Evolutionary conservation across 768 basidiomycete species (phyloP).

Genomic region (Gloeopeniophorella convolvens): DNA sequence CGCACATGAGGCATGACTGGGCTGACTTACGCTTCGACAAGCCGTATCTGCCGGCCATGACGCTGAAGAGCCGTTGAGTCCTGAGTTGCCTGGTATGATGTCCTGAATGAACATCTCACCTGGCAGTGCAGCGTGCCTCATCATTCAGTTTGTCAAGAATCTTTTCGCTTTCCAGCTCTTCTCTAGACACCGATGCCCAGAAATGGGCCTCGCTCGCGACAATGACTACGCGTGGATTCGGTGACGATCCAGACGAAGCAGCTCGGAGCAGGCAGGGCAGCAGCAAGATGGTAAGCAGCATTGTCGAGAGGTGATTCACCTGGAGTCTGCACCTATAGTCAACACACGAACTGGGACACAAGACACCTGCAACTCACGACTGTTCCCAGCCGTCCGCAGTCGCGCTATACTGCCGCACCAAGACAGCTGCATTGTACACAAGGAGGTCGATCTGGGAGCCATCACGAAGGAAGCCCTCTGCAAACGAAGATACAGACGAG

Average conservation of each 20-base stretch:
- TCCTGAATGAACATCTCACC: conserved; percentile 1
- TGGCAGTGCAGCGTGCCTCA: conserved; percentile 5
- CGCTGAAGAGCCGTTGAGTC: background rate
- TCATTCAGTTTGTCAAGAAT: conserved; percentile 6
- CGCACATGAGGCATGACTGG: background rate
- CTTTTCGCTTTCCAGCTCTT: conserved; percentile 4
- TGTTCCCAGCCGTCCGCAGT: no score
- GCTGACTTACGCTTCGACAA: conserved; percentile 14
- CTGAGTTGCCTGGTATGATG: background rate
- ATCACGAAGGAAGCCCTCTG: no score
- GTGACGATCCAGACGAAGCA: conserved; percentile 7
- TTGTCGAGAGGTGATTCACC: conserved; percentile 30
- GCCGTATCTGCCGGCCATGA: conserved; percentile 5
- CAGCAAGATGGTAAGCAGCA: conserved; percentile 9
- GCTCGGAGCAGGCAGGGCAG: conserved; percentile 13
- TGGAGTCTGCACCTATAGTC: conserved; percentile 33
- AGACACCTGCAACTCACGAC: conserved; percentile 17
- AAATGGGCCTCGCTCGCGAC: conserved; percentile 16
- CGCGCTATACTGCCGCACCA: no score
- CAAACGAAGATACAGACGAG: no score
- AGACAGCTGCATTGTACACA: no score
- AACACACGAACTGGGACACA: background rate
- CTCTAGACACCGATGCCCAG: background rate
- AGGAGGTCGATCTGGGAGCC: no score
- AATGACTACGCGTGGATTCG: conserved; percentile 13